Evolutionary conservation across 1,284 basidiomycete species (phyloP), one percentile per base, ranked within the genome.

Genomic region (Sporisorium reilianum): DNA sequence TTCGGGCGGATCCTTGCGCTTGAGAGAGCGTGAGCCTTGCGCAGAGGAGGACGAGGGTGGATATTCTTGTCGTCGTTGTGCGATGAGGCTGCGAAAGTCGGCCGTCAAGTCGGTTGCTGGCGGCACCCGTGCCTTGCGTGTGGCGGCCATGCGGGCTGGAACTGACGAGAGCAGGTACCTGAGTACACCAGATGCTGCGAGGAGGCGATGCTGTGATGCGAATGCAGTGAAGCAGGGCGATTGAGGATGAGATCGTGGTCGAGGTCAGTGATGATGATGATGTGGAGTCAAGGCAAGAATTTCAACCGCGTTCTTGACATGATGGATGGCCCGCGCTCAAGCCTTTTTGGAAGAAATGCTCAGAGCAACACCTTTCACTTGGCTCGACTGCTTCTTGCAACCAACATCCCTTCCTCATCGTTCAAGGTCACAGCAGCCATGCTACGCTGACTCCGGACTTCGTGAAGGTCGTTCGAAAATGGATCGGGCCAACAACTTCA

Each of bases 1-100:
- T 22, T 62, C 62, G 22, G 73, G 64, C 20, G 64, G 73, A 50
- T 71, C 73, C 25, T 46, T 67, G 41, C 67, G 73, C 18, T 57
- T 70, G 22, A 62, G 54, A 7, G 28, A 23, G 41, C 65, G 59
- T 9, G 59, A 56, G 0, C 56, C 51, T 16, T 61, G 58, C 14
- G 58, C 57, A 30, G 55, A 32, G 12, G 64, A 60, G 8, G 72
- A 75, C 0, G 67, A 63, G 25, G 73, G 55, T 30, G 61, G 73
- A 38, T 75, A 75, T 25, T 66, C 48, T 48, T 56, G 55, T 20
- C 42, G 36, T 36, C 63, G 51, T 26, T 67, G 49, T n/a, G 54
- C 26, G n/a, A 77, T 40, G 22, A 77, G 75, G 10, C 28, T 26
- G 9, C 50, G 70, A 41, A 77, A 73, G 55, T 66, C 64, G 30